phyloP scores from a whole-genome alignment of 768 basidiomycete genomes.

The Artomyces pyxidatus region DNA sequence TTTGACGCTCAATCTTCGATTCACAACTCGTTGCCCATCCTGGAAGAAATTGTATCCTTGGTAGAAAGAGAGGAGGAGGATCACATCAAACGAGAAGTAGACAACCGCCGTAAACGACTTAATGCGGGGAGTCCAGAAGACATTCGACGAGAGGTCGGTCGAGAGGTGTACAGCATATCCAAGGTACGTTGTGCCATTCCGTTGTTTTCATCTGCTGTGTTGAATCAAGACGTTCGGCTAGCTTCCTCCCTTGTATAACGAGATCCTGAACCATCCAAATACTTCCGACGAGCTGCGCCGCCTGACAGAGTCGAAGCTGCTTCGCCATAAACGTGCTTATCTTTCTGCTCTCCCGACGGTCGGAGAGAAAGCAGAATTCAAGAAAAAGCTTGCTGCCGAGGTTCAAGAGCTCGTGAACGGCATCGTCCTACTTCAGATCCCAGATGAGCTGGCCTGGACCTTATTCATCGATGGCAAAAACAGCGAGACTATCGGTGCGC shows the following conservation, averaged over 20 bases:
- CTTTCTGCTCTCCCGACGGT: slow-evolving; percentile 51
- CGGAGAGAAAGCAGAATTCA: slow-evolving; percentile 25
- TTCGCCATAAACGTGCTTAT: slow-evolving; percentile 53
- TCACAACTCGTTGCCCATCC: slow-evolving; percentile 58
- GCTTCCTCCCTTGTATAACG: slow-evolving; percentile 68
- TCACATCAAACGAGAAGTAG: slow-evolving; percentile 56
- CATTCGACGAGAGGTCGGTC: slow-evolving; percentile 52
- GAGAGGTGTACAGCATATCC: slow-evolving; percentile 57
- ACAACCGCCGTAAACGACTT: slow-evolving; percentile 70
- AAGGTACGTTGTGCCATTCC: slow-evolving; percentile 32
- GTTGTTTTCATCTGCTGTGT: slow-evolving; percentile 2
- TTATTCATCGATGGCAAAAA: slow-evolving; percentile 71
- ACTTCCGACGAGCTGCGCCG: slow-evolving; percentile 78
- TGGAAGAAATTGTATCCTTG: slow-evolving; percentile 65
- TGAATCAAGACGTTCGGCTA: slow-evolving; percentile 22
- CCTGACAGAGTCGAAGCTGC: slow-evolving; percentile 64
- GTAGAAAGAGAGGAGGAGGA: slow-evolving; percentile 56
- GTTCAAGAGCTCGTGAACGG: slow-evolving; percentile 70
- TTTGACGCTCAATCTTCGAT: slow-evolving; percentile 51
- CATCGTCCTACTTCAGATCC: slow-evolving; percentile 63
- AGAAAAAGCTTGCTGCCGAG: slow-evolving; percentile 44
- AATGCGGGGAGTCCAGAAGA: slow-evolving; percentile 54
- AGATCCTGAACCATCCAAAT: slow-evolving; percentile 73
- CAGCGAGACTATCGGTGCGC: slow-evolving; percentile 54
- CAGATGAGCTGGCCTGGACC: slow-evolving; percentile 79